phyloP scores from a whole-genome alignment of 116 monocot genomes.

The Cymodocea nodosa region DNA sequence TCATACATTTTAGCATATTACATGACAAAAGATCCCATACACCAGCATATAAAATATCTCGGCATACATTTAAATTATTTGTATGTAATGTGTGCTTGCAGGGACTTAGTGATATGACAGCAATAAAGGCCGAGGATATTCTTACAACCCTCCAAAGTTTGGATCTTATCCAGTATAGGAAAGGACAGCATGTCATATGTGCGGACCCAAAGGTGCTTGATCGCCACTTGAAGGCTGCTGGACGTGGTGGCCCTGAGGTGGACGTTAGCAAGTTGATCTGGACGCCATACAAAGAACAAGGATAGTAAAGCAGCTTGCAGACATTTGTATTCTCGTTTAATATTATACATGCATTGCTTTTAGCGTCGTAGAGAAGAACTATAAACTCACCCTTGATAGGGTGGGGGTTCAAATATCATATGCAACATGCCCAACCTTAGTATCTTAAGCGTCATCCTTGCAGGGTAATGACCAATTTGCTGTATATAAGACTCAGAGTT shows the following conservation, averaged over 20 bases:
- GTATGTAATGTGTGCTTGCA: constrained; percentile 14
- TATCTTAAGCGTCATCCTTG: no score
- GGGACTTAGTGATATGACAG: constrained; percentile 94
- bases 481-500: no score
- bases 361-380: no score
- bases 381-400: no score
- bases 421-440: no score
- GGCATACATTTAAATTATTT: neutral
- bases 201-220: constrained; percentile 89
- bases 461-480: no score
- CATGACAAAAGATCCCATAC: no score
- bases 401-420: no score
- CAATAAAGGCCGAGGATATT: constrained; percentile 82
- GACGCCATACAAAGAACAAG: constrained; percentile 54
- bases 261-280: constrained; percentile 85
- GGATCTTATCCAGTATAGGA: constrained; percentile 82
- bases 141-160: constrained; percentile 60
- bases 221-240: constrained; percentile 89
- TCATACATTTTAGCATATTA: no score
- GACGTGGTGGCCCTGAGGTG: constrained; percentile 72
- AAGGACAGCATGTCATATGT: constrained; percentile 83
- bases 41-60: neutral
- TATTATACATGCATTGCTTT: no score
- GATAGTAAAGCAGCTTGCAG: constrained; percentile 1
- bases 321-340: no score